phyloP scores from a whole-genome alignment of 768 basidiomycete species.

The Termitomyces heimii region DNA sequence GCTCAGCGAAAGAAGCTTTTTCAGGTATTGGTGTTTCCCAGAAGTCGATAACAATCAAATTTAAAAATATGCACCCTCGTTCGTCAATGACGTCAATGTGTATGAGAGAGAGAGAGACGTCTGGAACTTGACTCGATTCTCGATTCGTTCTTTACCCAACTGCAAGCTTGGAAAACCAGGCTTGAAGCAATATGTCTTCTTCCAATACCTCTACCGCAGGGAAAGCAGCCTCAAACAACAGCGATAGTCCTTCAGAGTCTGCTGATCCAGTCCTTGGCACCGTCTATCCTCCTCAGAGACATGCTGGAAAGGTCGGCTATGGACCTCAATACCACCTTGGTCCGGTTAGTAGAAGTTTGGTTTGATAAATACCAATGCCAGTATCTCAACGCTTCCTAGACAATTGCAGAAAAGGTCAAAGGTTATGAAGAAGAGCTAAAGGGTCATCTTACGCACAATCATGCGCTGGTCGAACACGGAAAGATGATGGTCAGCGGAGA shows the following conservation, averaged over 20 bases:
- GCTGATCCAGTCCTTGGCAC: not conserved
- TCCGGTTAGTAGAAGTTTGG: constrained; percentile 20
- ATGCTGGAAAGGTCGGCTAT: constrained; percentile 38
- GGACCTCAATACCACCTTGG: constrained; percentile 33
- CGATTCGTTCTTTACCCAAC: not conserved
- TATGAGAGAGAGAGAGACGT: not conserved
- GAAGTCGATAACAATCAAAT: not conserved
- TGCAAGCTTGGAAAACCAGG: not conserved
- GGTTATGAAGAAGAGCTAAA: constrained; percentile 28
- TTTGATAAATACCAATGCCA: not conserved
- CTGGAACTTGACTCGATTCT: not conserved
- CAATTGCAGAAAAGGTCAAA: constrained; percentile 23
- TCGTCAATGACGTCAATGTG: constrained; percentile 4
- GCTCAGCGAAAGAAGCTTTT: too few species aligned
- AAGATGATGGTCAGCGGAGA: constrained; percentile 26
- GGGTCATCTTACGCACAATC: constrained; percentile 27
- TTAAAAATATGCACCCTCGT: not conserved
- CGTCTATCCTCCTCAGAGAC: constrained; percentile 33
- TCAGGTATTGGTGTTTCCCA: not conserved
- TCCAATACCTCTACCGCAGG: constrained; percentile 5
- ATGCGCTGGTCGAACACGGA: constrained; percentile 20
- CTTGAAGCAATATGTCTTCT: constrained; percentile 5
- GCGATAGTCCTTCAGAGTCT: not conserved
- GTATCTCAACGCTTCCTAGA: constrained; percentile 10
- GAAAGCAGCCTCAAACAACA: not conserved